These are phyloP conservation scores for Neofusicoccum laricinum DNA, from an alignment of 2,329 filamentous ascomycete genomes.

Conservation along the genomic window DNA sequence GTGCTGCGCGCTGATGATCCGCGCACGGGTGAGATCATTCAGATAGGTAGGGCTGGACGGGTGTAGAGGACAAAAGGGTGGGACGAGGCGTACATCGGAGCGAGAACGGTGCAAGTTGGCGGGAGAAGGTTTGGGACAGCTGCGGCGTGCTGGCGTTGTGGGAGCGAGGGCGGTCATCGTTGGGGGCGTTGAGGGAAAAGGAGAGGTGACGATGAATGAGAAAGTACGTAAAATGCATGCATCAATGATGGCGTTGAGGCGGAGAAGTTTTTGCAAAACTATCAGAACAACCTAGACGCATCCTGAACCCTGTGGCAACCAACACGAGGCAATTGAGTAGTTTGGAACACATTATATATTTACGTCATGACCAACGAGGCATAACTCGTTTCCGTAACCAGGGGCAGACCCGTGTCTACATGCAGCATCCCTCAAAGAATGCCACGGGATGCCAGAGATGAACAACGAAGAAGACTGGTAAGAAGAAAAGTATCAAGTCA, in stretches of 20 bases:
- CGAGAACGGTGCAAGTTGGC: neutral
- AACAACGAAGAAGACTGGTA: neutral
- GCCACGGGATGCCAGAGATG: neutral
- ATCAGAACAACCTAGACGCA: neutral
- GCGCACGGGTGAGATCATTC: conserved; percentile 75
- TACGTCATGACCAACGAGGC: conserved; percentile 1
- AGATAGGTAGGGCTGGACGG: conserved; percentile 68
- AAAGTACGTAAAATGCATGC: neutral
- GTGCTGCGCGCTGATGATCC: conserved; percentile 77
- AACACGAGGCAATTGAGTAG: no score
- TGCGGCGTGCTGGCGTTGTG: neutral
- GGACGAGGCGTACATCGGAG: neutral
- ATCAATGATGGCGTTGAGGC: neutral
- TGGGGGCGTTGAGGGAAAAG: neutral
- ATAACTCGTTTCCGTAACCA: neutral
- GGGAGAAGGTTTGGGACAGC: neutral
- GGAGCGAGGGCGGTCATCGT: neutral
- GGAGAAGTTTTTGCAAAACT: neutral
- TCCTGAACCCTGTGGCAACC: no score
- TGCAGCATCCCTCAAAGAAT: neutral
- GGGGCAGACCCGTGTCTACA: neutral
- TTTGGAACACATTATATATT: neutral
- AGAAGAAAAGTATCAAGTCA: neutral
- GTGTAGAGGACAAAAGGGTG: neutral
- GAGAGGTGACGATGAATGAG: neutral